Evolutionary conservation across 2,329 filamentous ascomycete species (phyloP).

Genomic region (Neonectria neomacrospora): DNA sequence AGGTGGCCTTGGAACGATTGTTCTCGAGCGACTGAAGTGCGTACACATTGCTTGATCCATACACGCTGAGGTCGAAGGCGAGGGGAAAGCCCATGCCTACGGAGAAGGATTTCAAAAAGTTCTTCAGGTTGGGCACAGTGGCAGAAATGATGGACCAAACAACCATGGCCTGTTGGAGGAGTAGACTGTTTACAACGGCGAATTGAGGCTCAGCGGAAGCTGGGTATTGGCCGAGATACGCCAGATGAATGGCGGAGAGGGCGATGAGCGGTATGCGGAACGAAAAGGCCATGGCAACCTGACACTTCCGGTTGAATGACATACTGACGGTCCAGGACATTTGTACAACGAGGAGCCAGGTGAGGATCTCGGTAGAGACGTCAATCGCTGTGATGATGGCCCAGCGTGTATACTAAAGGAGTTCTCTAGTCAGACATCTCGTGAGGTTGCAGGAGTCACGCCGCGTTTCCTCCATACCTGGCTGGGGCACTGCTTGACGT

Average conservation of each 20-base stretch:
- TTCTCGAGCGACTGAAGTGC: slow-evolving; percentile 32
- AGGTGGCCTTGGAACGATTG: slow-evolving; percentile 21
- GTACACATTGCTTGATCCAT: slow-evolving; percentile 17
- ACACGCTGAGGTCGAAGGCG: slow-evolving; percentile 23
- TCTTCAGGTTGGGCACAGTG: slow-evolving; percentile 36
- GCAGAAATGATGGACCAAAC: slow-evolving; percentile 37
- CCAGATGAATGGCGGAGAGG: slow-evolving; percentile 31
- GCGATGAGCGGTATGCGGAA: slow-evolving; percentile 38
- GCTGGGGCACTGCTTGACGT: slow-evolving; percentile 23
- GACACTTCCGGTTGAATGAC: slow-evolving; percentile 28
- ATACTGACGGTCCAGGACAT: slow-evolving; percentile 33
- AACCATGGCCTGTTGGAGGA: slow-evolving; percentile 34
- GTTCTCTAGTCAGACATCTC: background rate
- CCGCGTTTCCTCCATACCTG: slow-evolving; percentile 25
- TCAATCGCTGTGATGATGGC: slow-evolving; percentile 27
- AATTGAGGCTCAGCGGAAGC: slow-evolving; percentile 32
- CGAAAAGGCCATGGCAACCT: slow-evolving; percentile 34
- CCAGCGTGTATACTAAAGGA: slow-evolving; percentile 29
- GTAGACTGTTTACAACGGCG: slow-evolving; percentile 26
- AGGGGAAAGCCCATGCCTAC: slow-evolving; percentile 39
- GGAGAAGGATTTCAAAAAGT: slow-evolving; percentile 37
- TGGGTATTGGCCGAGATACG: slow-evolving; percentile 18
- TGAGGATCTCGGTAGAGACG: slow-evolving; percentile 26
- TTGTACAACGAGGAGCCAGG: slow-evolving; percentile 28
- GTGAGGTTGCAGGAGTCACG: background rate